Percentiles rank a stretch among this genome's conserved stretches.
These are phyloP conservation scores for Deinandra increscens DNA, from an alignment of 129 eudicot species.

Conservation along the genomic window DNA sequence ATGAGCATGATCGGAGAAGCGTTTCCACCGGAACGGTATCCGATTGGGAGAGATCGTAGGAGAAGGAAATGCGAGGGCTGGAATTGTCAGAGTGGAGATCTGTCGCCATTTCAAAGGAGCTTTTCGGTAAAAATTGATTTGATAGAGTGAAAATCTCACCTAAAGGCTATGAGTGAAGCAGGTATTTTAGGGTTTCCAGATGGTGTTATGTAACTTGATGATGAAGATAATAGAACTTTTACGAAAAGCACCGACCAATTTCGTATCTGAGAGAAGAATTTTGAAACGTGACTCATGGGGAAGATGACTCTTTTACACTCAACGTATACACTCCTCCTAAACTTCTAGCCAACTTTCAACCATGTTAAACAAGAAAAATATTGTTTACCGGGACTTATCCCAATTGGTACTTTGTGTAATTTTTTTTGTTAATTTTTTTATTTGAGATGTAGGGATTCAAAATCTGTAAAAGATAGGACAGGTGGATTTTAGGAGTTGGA, in stretches of 20 bases:
- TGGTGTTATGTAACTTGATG: slow-evolving; percentile 24
- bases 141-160: not conserved
- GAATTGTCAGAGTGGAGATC: slow-evolving; percentile 55
- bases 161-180: not conserved
- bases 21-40: slow-evolving; percentile 63
- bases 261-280: slow-evolving; percentile 18
- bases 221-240: slow-evolving; percentile 26
- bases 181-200: not conserved
- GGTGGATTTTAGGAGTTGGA: too few species aligned
- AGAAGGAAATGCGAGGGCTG: slow-evolving; percentile 81
- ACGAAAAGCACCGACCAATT: slow-evolving; percentile 14
- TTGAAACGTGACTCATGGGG: slow-evolving; percentile 25
- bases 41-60: slow-evolving; percentile 65
- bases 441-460: too few species aligned
- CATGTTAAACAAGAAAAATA: too few species aligned
- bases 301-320: slow-evolving; percentile 21
- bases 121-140: not conserved
- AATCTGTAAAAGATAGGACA: too few species aligned
- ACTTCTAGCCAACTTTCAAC: too few species aligned
- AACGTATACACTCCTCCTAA: not conserved
- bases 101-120: slow-evolving; percentile 40
- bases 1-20: slow-evolving; percentile 47
- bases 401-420: too few species aligned
- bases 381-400: too few species aligned
- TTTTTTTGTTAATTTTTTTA: too few species aligned